Evolutionary conservation across 2,329 filamentous ascomycete genomes (phyloP).

Genomic region (Alternaria arborescens): DNA sequence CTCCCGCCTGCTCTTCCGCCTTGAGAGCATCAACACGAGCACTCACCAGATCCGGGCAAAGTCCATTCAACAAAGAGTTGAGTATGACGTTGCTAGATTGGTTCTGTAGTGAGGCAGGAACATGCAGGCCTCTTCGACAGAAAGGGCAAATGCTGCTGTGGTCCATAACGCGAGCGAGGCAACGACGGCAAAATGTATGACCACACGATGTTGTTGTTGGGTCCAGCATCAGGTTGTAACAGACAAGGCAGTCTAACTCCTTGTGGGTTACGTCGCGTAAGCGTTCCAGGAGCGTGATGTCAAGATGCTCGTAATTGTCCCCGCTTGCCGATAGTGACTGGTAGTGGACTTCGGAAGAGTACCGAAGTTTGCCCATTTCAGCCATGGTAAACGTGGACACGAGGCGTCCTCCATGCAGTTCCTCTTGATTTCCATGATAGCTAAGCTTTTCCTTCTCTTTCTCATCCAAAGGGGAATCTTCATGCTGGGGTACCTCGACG

Average conservation of each 20-base stretch:
- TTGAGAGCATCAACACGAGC: constrained; percentile 65
- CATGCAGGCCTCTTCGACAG: constrained; percentile 72
- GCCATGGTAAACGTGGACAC: constrained; percentile 73
- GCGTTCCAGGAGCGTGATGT: constrained; percentile 62
- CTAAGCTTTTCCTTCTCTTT: constrained; percentile 42
- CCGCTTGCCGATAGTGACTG: constrained; percentile 46
- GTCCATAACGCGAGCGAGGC: constrained; percentile 78
- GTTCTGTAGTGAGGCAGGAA: constrained; percentile 59
- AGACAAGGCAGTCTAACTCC: constrained; percentile 89
- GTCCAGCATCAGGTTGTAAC: constrained; percentile 81
- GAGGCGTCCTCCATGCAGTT: constrained; percentile 67
- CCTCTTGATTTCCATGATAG: constrained; percentile 46
- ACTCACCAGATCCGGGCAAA: constrained; percentile 73
- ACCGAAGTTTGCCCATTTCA: constrained; percentile 66
- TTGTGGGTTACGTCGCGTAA: constrained; percentile 69
- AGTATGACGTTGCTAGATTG: constrained; percentile 71
- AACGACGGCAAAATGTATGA: constrained; percentile 87
- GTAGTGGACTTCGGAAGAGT: constrained; percentile 66
- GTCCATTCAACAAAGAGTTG: constrained; percentile 67
- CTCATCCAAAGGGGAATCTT: constrained; percentile 50
- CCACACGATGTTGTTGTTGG: constrained; percentile 86
- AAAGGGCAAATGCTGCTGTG: constrained; percentile 81
- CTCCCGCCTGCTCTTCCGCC: constrained; percentile 65
- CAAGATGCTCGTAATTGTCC: constrained; percentile 53
- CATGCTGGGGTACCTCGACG: constrained; percentile 52